phyloP scores from a whole-genome alignment of 306 rosid genomes.

The Quercus gilva region DNA sequence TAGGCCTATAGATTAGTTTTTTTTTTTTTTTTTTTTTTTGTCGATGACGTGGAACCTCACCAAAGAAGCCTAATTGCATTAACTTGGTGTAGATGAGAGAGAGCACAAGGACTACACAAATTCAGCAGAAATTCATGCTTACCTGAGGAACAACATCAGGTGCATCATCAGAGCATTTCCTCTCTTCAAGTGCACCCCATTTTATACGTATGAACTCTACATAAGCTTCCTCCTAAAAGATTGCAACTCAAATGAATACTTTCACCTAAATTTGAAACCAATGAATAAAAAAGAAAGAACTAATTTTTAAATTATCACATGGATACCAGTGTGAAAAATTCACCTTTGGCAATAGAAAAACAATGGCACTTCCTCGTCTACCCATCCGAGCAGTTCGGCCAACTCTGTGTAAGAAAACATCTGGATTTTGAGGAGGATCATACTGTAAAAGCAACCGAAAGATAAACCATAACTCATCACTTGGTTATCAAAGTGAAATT shows the following conservation, averaged over 20 bases:
- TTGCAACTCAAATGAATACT: background rate
- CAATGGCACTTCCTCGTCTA: conserved; percentile 81
- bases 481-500: background rate
- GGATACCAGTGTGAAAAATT: conserved; percentile 13
- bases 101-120: background rate
- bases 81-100: background rate
- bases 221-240: conserved; percentile 76
- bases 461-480: background rate
- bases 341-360: conserved; percentile 90
- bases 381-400: conserved; percentile 98
- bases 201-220: conserved; percentile 72
- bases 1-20: background rate
- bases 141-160: conserved; percentile 78
- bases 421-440: conserved; percentile 97
- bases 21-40: background rate
- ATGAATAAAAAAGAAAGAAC: conserved; percentile 1
- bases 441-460: conserved; percentile 50
- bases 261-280: background rate
- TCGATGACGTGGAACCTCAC: background rate
- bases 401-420: conserved; percentile 89
- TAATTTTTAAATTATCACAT: background rate
- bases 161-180: conserved; percentile 52
- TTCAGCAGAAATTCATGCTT: conserved; percentile 9
- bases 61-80: background rate
- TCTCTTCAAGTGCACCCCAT: conserved; percentile 75